A percentile compares a stretch with the other conserved stretches of the same genome.
These are phyloP conservation scores for Suhomyces pyralidae DNA, from an alignment of 805 yeast genomes.

Conservation along the genomic window DNA sequence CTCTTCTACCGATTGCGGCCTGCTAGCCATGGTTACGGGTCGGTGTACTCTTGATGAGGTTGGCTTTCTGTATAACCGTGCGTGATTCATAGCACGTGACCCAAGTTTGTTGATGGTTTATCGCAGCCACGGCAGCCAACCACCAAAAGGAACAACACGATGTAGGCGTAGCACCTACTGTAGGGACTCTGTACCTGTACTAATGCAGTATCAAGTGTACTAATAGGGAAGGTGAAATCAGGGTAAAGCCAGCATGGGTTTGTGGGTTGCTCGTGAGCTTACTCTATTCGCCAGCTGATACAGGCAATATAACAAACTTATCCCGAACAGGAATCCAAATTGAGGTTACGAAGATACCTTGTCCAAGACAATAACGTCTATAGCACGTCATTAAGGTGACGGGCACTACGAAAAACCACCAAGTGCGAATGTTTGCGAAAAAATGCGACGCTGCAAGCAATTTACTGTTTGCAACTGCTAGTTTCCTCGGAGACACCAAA, in stretches of 20 bases:
- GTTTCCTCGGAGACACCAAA: not conserved
- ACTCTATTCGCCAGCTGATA: not conserved
- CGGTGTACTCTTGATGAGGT: not conserved
- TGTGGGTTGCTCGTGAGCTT: not conserved
- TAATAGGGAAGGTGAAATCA: not conserved
- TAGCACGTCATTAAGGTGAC: not conserved
- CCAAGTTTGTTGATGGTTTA: not conserved
- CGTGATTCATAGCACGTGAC: not conserved
- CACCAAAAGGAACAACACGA: not conserved
- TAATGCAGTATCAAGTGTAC: not conserved
- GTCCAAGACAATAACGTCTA: not conserved
- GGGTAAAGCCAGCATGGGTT: not conserved
- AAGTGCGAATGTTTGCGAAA: not conserved
- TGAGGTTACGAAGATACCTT: not conserved
- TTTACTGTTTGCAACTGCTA: not conserved
- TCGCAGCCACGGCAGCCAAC: not conserved
- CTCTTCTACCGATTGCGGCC: constrained; percentile 27
- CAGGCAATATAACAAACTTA: not conserved
- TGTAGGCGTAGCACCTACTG: not conserved
- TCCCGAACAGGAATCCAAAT: not conserved
- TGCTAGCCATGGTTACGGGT: constrained; percentile 13
- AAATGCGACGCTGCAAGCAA: not conserved
- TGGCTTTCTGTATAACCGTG: not conserved
- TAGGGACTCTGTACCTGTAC: not conserved
- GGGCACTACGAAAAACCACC: not conserved